Base-by-base conservation (phyloP, 2,329 filamentous ascomycete genomes). In the Cercospora citrullina region DNA sequence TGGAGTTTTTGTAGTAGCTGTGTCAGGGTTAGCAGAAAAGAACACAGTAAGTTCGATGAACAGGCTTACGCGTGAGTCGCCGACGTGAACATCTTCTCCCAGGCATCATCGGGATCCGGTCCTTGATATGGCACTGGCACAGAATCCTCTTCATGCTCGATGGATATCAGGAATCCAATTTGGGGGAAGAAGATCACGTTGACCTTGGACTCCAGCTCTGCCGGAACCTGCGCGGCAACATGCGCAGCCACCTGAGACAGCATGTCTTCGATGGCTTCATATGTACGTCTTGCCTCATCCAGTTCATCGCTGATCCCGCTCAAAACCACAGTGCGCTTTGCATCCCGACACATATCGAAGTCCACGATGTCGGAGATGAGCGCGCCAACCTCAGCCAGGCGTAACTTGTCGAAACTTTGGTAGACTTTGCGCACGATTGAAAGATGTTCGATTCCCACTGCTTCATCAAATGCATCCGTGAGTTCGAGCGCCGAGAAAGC, bases 121-220 rank as follows among this genome's bases (percentile, higher is more conserved):
- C 91, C 91, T 72, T 72, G 90, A 94, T 10, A 86, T 81, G 0
- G 87, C 86, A 58, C 84, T 81, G 0, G 87, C 33, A 63, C 87
- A 1, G 85, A 88, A 1, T 82, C 77, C 14, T 84, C 80, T 72
- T 93, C 87, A 3, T 89, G 79, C 1, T 86, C 85, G 16, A 96
- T 89, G 0, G 90, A 89, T 2, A 93, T 91, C 42, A 97, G 86
- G 76, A 97, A 99, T 0, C 95, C 95, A 42, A 97, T 87, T 75
- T 97, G 93, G 0, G 94, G 94, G 69, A 96, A 91, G 77, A 95
- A 97, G 18, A 95, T 90, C 70, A 96, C 96, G 64, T 94, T 94
- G 36, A 90, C 78, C 12, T 84, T 81, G 2, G 79, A 75, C 23
- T 84, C 80, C 1, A 86, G 78, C 18, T 85, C 83, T 68, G 86